Evolutionary conservation across 768 basidiomycete species (phyloP).

Genomic region (Grammothele lineata): DNA sequence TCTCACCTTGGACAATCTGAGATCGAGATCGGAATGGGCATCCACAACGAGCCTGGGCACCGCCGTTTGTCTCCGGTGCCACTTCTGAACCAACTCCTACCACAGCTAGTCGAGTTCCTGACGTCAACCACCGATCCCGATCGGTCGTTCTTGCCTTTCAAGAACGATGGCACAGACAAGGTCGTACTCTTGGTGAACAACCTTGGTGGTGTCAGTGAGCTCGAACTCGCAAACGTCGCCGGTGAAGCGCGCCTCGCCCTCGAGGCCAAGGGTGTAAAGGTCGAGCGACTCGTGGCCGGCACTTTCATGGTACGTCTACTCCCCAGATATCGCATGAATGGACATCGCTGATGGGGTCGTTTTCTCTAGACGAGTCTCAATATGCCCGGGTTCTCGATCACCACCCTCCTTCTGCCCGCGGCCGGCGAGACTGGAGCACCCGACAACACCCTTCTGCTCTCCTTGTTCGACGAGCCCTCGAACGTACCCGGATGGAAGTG

Average conservation of each 20-base stretch:
- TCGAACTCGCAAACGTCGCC: conserved; percentile 71
- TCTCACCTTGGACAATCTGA: conserved; percentile 56
- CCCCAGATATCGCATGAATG: neutral
- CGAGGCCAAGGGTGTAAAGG: conserved; percentile 48
- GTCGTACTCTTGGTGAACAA: conserved; percentile 86
- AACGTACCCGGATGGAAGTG: conserved; percentile 85
- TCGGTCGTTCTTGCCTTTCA: conserved; percentile 72
- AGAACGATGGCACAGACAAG: conserved; percentile 54
- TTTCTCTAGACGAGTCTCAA: conserved; percentile 72
- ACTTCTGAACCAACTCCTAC: conserved; percentile 62
- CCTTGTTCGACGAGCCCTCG: conserved; percentile 61
- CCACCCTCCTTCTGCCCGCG: conserved; percentile 70
- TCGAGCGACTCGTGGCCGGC: conserved; percentile 66
- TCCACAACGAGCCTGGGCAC: conserved; percentile 87
- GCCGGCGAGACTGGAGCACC: conserved; percentile 33
- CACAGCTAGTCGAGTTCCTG: conserved; percentile 65
- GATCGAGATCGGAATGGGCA: conserved; percentile 87
- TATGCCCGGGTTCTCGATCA: conserved; percentile 90
- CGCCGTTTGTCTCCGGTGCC: conserved; percentile 67
- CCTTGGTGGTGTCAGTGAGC: conserved; percentile 79
- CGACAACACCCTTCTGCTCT: conserved; percentile 45
- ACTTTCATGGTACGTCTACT: conserved; percentile 71
- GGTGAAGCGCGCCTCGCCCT: conserved; percentile 56
- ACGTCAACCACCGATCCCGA: conserved; percentile 72
- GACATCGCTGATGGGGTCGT: no score